These are phyloP conservation scores for Sideroxylon spinosum DNA, from an alignment of 179 eudicot genomes.

Conservation along the genomic window DNA sequence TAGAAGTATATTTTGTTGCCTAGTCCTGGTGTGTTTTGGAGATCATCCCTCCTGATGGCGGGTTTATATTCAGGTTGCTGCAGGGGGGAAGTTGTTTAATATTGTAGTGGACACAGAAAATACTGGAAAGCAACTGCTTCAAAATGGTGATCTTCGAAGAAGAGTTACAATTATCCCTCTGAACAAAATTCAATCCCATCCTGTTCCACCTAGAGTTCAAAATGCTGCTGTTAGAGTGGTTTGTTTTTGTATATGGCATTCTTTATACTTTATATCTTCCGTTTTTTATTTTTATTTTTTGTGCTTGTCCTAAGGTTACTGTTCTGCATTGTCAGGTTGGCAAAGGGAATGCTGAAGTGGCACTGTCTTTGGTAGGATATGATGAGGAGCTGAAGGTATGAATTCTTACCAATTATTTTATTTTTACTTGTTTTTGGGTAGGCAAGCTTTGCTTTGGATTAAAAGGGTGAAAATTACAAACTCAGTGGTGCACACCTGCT, in stretches of 20 bases:
- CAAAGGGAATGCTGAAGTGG: conserved; percentile 83
- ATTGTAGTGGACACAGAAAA: conserved; percentile 85
- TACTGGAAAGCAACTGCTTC: conserved; percentile 83
- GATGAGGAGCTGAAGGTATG: conserved; percentile 77
- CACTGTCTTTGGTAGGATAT: conserved; percentile 84
- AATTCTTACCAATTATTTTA: conserved; percentile 1
- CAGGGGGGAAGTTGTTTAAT: conserved; percentile 86
- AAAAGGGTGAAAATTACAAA: too few relatives aligned
- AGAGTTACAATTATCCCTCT: conserved; percentile 89
- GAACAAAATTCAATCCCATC: conserved; percentile 78
- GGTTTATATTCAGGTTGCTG: conserved; percentile 66
- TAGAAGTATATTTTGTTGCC: conserved; percentile 1
- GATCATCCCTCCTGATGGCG: background rate
- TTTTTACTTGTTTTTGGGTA: background rate
- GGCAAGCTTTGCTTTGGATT: too few relatives aligned
- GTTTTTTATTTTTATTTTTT: background rate
- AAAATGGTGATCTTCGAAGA: conserved; percentile 78
- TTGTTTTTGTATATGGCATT: conserved; percentile 19
- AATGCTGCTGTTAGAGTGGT: conserved; percentile 74
- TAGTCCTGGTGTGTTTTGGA: background rate
- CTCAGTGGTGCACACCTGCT: too few relatives aligned
- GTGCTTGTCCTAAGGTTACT: background rate
- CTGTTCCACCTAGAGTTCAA: conserved; percentile 56
- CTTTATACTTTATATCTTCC: background rate
- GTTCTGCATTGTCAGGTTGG: conserved; percentile 59